Conservation (phyloP, 1,284 basidiomycete species). For the Lentinus polychrous region DNA sequence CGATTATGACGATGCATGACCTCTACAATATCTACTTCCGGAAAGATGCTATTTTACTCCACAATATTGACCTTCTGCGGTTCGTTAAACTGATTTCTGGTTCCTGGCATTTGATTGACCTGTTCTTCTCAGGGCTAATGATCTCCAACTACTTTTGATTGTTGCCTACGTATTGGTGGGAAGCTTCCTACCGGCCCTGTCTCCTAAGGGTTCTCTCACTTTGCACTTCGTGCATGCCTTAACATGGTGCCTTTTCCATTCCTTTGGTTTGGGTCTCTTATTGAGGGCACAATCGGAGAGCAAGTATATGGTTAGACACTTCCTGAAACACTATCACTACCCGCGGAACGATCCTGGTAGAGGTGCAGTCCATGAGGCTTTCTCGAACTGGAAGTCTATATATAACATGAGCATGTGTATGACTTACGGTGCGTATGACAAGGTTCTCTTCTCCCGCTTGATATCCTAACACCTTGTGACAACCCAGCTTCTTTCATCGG, state of each 20-base stretch:
- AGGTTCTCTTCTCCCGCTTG: constrained; percentile 4
- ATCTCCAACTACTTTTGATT: constrained; percentile 59
- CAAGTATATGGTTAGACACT: constrained; percentile 92
- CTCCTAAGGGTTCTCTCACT: constrained; percentile 35
- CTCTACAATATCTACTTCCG: constrained; percentile 87
- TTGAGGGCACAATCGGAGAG: constrained; percentile 79
- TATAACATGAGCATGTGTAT: constrained; percentile 94
- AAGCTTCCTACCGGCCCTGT: constrained; percentile 39
- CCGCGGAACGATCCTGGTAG: constrained; percentile 49
- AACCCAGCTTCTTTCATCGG: constrained; percentile 69
- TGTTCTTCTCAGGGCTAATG: constrained; percentile 43
- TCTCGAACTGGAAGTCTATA: constrained; percentile 89
- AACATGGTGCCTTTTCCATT: constrained; percentile 85
- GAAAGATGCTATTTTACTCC: constrained; percentile 78
- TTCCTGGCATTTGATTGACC: constrained; percentile 1
- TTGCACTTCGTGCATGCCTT: constrained; percentile 82
- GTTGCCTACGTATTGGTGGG: constrained; percentile 48
- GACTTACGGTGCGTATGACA: constrained; percentile 71
- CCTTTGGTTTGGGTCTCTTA: constrained; percentile 80
- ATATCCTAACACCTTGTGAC: background rate
- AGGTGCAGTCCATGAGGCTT: constrained; percentile 85
- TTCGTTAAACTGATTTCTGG: constrained; percentile 28
- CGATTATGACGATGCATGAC: constrained; percentile 71
- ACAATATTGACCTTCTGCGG: constrained; percentile 84
- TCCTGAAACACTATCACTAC: constrained; percentile 88